Percentiles rank a stretch among this genome's conserved stretches.
phyloP scores from a whole-genome alignment of 495 filamentous ascomycete species.

The Aspergillus sparsus region DNA sequence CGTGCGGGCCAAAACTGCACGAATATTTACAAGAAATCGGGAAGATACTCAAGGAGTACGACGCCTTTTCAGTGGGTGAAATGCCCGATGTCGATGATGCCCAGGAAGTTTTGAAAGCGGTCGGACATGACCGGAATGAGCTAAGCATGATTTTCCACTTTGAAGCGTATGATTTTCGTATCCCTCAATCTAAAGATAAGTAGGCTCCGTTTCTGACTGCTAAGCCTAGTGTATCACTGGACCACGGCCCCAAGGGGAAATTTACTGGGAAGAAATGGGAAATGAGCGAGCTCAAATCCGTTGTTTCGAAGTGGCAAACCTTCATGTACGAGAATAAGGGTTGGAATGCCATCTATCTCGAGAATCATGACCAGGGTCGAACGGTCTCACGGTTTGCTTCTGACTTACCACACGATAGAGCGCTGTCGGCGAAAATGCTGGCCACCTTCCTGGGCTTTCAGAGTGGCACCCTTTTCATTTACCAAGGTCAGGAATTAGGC shows the following conservation, averaged over 20 bases:
- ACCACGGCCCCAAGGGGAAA: conserved; percentile 21
- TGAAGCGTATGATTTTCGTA: conserved; percentile 31
- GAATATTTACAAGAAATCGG: conserved; percentile 61
- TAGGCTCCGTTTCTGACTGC: neutral
- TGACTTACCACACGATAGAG: conserved; percentile 38
- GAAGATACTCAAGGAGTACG: conserved; percentile 58
- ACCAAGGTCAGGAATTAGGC: conserved; percentile 70
- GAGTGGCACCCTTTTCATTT: conserved; percentile 65
- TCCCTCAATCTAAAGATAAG: neutral
- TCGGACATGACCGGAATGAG: conserved; percentile 51
- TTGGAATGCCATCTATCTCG: conserved; percentile 63
- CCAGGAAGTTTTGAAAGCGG: conserved; percentile 52
- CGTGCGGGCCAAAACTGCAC: conserved; percentile 62
- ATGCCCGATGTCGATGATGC: conserved; percentile 55
- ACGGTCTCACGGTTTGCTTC: conserved; percentile 57
- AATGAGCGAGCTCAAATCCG: conserved; percentile 47
- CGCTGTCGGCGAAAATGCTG: conserved; percentile 55
- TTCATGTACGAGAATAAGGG: conserved; percentile 44
- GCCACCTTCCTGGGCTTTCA: conserved; percentile 53
- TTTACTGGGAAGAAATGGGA: conserved; percentile 37
- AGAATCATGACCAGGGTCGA: conserved; percentile 65
- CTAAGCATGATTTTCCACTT: conserved; percentile 70
- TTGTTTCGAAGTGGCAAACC: conserved; percentile 56
- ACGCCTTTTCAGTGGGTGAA: conserved; percentile 62
- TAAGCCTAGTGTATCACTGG: conserved; percentile 19